phyloP scores from a whole-genome alignment of 176 grass and related monocot genomes.

The Juncus inflexus region DNA sequence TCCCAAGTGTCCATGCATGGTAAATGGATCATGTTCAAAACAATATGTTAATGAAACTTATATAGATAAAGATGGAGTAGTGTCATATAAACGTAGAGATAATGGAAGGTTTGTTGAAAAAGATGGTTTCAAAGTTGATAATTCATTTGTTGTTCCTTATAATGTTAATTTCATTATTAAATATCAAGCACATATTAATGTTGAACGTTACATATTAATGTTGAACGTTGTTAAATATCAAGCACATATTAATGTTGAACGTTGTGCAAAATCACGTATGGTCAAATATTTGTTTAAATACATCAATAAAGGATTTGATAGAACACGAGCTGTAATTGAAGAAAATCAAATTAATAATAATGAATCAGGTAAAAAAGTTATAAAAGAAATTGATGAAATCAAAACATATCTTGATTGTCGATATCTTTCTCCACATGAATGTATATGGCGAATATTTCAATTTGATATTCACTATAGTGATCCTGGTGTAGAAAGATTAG shows the following conservation, averaged over 20 bases:
- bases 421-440: neutral
- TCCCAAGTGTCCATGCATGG: neutral
- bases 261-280: too few species aligned
- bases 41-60: neutral
- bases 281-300: neutral
- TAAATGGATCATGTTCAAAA: neutral
- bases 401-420: neutral
- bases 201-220: neutral
- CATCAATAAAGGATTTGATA: constrained; percentile 13
- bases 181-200: neutral
- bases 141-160: constrained; percentile 21
- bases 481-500: constrained; percentile 17
- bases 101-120: neutral
- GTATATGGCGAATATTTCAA: constrained; percentile 3
- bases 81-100: constrained; percentile 3
- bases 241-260: neutral
- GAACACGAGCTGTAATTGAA: constrained; percentile 4
- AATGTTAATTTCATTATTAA: constrained; percentile 8
- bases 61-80: neutral
- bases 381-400: constrained; percentile 16
- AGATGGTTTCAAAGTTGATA: constrained; percentile 16
- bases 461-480: constrained; percentile 30
- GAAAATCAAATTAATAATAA: neutral
- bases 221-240: neutral
- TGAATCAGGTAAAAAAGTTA: neutral